Evolutionary conservation across 176 grass and related monocot genomes (phyloP), one percentile per base, ranked within the genome.

Genomic region (Phyllostachys edulis): DNA sequence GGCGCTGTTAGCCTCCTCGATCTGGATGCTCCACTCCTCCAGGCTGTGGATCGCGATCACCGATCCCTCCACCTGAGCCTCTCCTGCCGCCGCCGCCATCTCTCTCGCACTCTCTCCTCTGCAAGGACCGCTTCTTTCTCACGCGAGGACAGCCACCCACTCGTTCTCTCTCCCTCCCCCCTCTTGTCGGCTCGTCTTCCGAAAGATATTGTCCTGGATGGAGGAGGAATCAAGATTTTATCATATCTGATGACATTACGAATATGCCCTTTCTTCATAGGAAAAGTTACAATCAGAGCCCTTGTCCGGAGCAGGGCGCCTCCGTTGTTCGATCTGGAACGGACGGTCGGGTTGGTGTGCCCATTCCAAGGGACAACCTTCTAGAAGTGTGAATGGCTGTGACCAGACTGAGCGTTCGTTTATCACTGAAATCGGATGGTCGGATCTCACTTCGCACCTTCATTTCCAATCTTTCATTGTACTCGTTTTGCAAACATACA

Each of bases 1-100:
- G 56, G 81, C 65, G 34, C 36, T 65, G 72, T 94, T 94, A 68
- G 92, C 92, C 87, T 88, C 87, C 39, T 94, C 90, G 81, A 94
- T 91, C 59, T 90, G 81, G 29, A 91, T 85, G 67, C 81, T 92
- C 92, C 92, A 94, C 77, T 88, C 87, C 7, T 94, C 92, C 20
- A 90, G 66, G 84, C 77, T 89, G 87, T 92, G 90, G 90, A 91
- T 81, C 23, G 90, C 57, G 67, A 94, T 88, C 87, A 92, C 92
- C 54, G 67, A 37, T 15, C 60, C 84, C 67, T 71, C 84, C 6
- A 17, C 62, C 40, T 45, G 46, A 3, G 37, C 14, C 16, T 9
- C 36, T 37, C 34, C 12, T 6, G 42, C 1, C 15, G 40, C 9
- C 45, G 63, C 11, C 13, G 52, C 29, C 63, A 27, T 6, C 36